Evolutionary conservation across 768 basidiomycete species (phyloP).

Genomic region (Saitozyma podzolica): DNA sequence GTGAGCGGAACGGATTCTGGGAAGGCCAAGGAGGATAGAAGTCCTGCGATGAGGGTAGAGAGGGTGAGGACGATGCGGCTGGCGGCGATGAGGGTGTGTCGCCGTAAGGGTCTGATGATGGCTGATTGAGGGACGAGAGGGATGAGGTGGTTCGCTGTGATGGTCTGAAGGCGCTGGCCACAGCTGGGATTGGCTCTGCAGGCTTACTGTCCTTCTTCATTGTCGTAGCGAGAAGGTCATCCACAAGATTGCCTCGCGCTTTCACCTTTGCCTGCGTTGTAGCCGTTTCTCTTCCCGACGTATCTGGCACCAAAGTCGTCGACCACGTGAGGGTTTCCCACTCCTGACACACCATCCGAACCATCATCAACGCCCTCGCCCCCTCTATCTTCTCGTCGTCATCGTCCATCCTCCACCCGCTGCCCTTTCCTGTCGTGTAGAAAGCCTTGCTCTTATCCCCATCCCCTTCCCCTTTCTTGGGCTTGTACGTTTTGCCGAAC

Average conservation of each 20-base stretch:
- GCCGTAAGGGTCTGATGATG: too few relatives aligned
- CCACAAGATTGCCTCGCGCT: not conserved
- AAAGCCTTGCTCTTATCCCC: slow-evolving; percentile 16
- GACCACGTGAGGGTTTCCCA: slow-evolving; percentile 37
- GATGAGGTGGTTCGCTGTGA: too few relatives aligned
- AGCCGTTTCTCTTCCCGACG: not conserved
- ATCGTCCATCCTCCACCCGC: not conserved
- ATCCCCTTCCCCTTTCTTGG: not conserved
- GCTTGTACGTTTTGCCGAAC: slow-evolving; percentile 11
- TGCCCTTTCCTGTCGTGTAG: slow-evolving; percentile 9
- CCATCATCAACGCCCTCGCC: slow-evolving; percentile 31
- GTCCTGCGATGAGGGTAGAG: too few relatives aligned
- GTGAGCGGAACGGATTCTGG: too few relatives aligned
- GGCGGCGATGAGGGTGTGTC: too few relatives aligned
- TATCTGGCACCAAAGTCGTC: not conserved
- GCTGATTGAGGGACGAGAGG: too few relatives aligned
- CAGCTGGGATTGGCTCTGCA: too few relatives aligned
- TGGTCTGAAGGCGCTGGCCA: too few relatives aligned
- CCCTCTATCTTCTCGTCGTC: slow-evolving; percentile 11
- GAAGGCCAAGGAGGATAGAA: too few relatives aligned
- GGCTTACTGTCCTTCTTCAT: too few relatives aligned
- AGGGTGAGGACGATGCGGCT: too few relatives aligned
- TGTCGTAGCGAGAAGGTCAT: not conserved
- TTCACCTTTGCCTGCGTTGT: not conserved
- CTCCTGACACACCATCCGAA: slow-evolving; percentile 32